Evolutionary conservation across 345 rosid genomes (phyloP).

Genomic region (Eucalyptus sp.): DNA sequence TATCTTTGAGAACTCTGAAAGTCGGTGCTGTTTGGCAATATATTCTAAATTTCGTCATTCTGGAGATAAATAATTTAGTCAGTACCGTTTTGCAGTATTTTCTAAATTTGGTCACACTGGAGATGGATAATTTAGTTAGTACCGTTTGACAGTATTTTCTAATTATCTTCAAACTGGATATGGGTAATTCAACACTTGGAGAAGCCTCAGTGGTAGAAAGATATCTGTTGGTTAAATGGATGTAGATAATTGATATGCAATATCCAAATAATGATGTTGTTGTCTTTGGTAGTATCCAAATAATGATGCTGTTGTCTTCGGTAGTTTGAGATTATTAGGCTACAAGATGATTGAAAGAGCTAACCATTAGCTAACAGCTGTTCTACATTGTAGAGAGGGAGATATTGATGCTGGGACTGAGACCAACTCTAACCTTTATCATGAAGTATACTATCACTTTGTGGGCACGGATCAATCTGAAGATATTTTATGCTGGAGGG

Average conservation of each 20-base stretch:
- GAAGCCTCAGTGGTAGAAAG: neutral
- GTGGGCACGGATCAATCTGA: conserved; percentile 66
- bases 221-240: neutral
- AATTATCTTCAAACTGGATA: neutral
- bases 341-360: neutral
- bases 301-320: neutral
- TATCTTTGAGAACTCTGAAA: neutral
- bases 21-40: neutral
- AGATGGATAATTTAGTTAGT: neutral
- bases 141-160: neutral
- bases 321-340: neutral
- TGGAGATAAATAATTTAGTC: neutral
- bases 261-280: neutral
- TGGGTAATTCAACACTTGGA: neutral
- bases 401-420: conserved; percentile 90
- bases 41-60: neutral
- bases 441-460: conserved; percentile 75
- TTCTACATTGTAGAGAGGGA: conserved; percentile 47
- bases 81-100: neutral
- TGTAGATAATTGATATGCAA: neutral
- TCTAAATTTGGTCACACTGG: neutral
- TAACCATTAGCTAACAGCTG: neutral
- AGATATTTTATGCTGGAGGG: conserved; percentile 91
- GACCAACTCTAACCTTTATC: conserved; percentile 75
- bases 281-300: neutral